Conservation (phyloP, 1,139 yeast species). For the Geotrichum phurueaensis region DNA sequence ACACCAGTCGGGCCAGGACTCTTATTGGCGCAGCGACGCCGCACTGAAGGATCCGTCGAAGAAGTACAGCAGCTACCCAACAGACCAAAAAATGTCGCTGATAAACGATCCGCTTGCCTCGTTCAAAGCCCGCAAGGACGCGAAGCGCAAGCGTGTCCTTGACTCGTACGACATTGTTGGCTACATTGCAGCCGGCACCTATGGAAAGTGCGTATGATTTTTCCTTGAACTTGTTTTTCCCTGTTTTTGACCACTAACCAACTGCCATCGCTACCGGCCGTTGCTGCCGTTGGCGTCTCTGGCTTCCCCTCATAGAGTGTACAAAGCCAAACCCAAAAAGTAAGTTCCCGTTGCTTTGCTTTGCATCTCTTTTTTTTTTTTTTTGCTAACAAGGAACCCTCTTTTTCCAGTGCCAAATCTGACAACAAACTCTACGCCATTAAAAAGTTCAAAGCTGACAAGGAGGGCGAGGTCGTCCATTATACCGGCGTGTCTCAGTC, state of each 20-base stretch:
- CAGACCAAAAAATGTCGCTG: conserved; percentile 14
- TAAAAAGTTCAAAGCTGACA: conserved; percentile 90
- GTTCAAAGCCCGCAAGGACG: conserved; percentile 54
- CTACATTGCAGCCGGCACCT: conserved; percentile 97
- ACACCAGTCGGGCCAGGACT: background rate
- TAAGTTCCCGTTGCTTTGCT: background rate
- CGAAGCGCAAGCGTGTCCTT: conserved; percentile 61
- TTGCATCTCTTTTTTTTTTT: background rate
- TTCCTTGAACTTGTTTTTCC: background rate
- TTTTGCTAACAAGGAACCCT: background rate
- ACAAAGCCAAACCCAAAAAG: conserved; percentile 61
- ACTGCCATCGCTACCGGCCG: background rate
- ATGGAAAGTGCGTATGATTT: conserved; percentile 45
- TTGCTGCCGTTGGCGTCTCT: background rate
- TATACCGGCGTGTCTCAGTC: conserved; percentile 95
- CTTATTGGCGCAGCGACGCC: background rate
- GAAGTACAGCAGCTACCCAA: background rate
- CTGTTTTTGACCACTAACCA: background rate
- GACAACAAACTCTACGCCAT: conserved; percentile 51
- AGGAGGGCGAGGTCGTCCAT: conserved; percentile 82
- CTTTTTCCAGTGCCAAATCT: background rate
- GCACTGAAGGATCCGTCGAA: background rate
- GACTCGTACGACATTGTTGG: conserved; percentile 84
- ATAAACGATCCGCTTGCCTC: conserved; percentile 35
- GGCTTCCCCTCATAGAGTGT: conserved; percentile 47